Conservation (phyloP, 805 yeast genomes). For the Teunomyces cretensis region DNA sequence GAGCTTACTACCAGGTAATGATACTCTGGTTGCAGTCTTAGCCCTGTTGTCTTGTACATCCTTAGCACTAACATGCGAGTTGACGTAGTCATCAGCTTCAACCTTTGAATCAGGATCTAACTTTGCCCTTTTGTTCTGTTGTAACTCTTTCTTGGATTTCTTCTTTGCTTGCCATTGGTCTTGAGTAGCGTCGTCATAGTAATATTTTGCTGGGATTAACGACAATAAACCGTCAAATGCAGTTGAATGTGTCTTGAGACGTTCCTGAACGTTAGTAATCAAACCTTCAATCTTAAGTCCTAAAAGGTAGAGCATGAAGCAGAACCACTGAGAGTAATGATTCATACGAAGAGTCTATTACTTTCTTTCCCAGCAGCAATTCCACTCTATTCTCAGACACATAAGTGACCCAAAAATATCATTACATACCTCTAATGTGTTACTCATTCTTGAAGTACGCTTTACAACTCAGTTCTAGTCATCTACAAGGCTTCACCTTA, state of each 20-base stretch:
- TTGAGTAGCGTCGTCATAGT: conserved; percentile 86
- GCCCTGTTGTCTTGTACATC: conserved; percentile 59
- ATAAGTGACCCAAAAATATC: not conserved
- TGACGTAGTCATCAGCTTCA: conserved; percentile 42
- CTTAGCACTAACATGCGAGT: conserved; percentile 51
- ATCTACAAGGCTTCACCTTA: not conserved
- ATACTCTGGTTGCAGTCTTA: conserved; percentile 50
- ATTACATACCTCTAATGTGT: conserved; percentile 57
- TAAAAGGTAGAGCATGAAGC: not conserved
- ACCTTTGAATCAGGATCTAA: conserved; percentile 64
- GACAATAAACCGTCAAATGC: conserved; percentile 89
- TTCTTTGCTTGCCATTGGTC: conserved; percentile 90
- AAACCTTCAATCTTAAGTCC: not conserved
- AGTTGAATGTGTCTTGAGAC: conserved; percentile 72
- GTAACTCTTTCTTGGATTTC: conserved; percentile 63
- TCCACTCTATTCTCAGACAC: not conserved
- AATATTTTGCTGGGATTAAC: conserved; percentile 89
- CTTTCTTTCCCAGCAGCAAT: not conserved
- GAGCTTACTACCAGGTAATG: conserved; percentile 29
- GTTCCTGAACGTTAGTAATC: conserved; percentile 50
- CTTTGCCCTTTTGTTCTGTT: conserved; percentile 63
- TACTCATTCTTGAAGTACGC: conserved; percentile 40
- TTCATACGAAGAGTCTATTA: not conserved
- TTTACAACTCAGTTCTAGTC: not conserved
- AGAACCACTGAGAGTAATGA: not conserved